A percentile compares a stretch with the other conserved stretches of the same genome.
Conservation (phyloP, 306 rosid genomes). For the Trichosanthes truncata region DNA sequence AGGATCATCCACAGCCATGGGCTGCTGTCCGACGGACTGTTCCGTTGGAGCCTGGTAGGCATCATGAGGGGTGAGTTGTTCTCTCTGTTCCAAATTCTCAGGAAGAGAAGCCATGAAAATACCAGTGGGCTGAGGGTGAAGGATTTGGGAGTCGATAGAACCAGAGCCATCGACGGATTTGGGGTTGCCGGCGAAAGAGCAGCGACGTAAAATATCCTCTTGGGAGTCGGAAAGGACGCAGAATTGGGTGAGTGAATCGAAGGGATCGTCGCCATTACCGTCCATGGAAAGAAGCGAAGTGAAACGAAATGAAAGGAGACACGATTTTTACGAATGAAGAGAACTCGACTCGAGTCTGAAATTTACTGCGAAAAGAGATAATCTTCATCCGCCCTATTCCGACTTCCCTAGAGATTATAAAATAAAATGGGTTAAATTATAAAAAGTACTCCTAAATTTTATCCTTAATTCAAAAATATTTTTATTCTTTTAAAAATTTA, state of each 20-base stretch:
- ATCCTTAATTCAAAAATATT: too few species aligned
- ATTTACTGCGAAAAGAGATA: not conserved
- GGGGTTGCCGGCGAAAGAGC: slow-evolving; percentile 1
- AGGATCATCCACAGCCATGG: not conserved
- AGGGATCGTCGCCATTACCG: not conserved
- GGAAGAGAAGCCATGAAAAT: not conserved
- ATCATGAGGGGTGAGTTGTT: not conserved
- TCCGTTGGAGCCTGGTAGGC: not conserved
- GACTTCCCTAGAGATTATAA: too few species aligned
- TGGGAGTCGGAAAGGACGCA: not conserved
- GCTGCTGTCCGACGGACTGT: not conserved
- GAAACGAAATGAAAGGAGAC: not conserved
- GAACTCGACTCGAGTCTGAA: not conserved
- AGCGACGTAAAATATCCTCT: not conserved
- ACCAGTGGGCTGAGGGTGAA: not conserved
- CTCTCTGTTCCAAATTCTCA: not conserved
- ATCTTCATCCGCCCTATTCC: too few species aligned
- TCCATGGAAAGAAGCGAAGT: not conserved
- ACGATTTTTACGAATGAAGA: not conserved
- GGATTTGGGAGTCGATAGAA: not conserved
- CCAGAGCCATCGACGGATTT: not conserved
- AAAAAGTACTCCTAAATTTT: too few species aligned
- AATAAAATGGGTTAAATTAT: too few species aligned
- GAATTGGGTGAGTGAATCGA: not conserved
- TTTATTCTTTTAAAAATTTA: too few species aligned